Conservation (phyloP, 2,329 filamentous ascomycete species). For the Sarocladium kiliense region DNA sequence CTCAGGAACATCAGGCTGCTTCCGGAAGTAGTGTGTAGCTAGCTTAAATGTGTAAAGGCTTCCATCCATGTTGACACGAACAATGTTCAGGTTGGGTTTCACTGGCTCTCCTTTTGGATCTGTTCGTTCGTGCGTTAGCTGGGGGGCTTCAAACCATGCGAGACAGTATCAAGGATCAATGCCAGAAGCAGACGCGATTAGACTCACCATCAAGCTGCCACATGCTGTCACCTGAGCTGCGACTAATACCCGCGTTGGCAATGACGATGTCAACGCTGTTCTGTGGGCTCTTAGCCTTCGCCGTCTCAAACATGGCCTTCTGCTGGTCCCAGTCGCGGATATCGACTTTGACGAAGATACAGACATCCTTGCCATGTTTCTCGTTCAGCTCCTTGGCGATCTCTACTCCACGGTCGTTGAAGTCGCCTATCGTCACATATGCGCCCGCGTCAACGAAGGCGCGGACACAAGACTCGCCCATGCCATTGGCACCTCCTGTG, state of each 20-base stretch:
- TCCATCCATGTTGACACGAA: constrained; percentile 35
- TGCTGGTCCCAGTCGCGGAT: constrained; percentile 38
- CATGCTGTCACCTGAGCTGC: constrained; percentile 26
- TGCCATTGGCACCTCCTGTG: constrained; percentile 40
- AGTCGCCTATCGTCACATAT: constrained; percentile 35
- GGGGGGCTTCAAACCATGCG: not conserved
- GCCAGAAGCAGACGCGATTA: too few species aligned
- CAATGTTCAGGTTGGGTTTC: constrained; percentile 35
- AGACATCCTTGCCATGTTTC: constrained; percentile 12
- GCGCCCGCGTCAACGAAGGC: constrained; percentile 31
- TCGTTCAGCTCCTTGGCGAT: constrained; percentile 27
- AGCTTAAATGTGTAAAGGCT: constrained; percentile 41
- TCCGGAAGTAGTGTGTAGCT: constrained; percentile 39
- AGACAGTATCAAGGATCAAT: too few species aligned
- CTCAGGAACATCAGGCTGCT: constrained; percentile 29
- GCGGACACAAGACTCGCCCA: constrained; percentile 30
- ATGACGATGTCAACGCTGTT: constrained; percentile 40
- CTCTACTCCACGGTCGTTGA: constrained; percentile 26
- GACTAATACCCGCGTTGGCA: constrained; percentile 40
- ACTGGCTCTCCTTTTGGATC: constrained; percentile 16
- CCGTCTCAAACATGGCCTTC: constrained; percentile 33
- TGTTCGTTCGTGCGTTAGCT: not conserved
- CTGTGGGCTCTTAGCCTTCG: constrained; percentile 27
- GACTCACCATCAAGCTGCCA: constrained; percentile 33
- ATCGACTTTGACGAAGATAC: constrained; percentile 34